Evolutionary conservation across 2,329 filamentous ascomycete genomes (phyloP).

Genomic region (Claviceps sp.): DNA sequence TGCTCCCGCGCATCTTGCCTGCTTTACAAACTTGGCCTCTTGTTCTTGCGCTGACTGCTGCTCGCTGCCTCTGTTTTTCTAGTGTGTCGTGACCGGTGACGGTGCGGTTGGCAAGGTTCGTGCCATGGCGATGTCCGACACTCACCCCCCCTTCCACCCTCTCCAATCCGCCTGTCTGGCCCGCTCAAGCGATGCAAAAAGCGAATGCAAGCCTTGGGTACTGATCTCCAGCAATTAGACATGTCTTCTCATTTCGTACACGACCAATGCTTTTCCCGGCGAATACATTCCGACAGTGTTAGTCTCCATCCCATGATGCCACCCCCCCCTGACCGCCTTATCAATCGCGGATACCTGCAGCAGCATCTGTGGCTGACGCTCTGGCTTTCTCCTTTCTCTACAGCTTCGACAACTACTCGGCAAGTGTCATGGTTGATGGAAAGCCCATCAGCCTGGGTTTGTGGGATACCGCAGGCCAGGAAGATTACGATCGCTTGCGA

Average conservation of each 20-base stretch:
- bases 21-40: background rate
- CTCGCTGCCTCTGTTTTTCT: conserved; percentile 4
- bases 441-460: conserved; percentile 93
- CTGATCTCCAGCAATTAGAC: conserved; percentile 44
- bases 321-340: conserved; percentile 1
- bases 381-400: conserved; percentile 5
- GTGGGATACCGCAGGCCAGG: conserved; percentile 97
- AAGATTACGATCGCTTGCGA: conserved; percentile 92
- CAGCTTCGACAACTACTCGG: conserved; percentile 98
- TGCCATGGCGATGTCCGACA: background rate
- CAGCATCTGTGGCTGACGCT: conserved; percentile 1
- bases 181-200: background rate
- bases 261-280: conserved; percentile 98
- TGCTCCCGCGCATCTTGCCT: conserved; percentile 13
- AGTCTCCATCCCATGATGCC: conserved; percentile 22
- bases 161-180: background rate
- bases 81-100: conserved; percentile 98
- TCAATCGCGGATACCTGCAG: conserved; percentile 1
- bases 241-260: conserved; percentile 98
- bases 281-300: conserved; percentile 99
- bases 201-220: background rate
- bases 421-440: conserved; percentile 97
- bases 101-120: conserved; percentile 85
- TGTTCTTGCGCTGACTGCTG: conserved; percentile 15
- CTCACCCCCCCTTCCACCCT: background rate